A percentile compares a stretch with the other conserved stretches of the same genome.
phyloP scores from a whole-genome alignment of 345 rosid genomes.

The Angophora floribunda region DNA sequence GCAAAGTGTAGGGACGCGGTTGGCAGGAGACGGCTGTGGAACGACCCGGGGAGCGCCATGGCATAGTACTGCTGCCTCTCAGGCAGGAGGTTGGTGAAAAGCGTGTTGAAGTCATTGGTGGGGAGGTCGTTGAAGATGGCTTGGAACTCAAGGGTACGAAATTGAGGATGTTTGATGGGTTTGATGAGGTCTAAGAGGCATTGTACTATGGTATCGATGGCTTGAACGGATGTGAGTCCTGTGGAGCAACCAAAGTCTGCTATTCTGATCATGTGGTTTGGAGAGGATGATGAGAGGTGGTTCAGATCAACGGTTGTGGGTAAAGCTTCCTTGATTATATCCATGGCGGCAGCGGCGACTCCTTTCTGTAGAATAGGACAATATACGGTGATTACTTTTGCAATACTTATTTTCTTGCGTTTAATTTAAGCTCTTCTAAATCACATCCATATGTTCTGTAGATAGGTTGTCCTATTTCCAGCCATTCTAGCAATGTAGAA shows the following conservation, averaged over 20 bases:
- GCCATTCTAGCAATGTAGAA: neutral
- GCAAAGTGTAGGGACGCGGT: neutral
- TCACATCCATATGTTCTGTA: neutral
- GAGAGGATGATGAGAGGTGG: neutral
- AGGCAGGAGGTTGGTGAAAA: neutral
- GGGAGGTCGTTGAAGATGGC: neutral
- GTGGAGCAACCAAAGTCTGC: neutral
- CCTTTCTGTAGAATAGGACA: neutral
- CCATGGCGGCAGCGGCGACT: neutral
- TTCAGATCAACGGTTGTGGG: neutral
- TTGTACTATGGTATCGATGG: neutral
- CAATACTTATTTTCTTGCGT: neutral
- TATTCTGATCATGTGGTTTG: neutral
- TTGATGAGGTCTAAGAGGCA: neutral
- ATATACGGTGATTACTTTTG: neutral
- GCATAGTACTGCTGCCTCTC: neutral
- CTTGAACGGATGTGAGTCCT: neutral
- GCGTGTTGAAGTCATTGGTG: neutral
- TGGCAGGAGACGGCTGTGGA: conserved; percentile 2
- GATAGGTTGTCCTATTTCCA: neutral
- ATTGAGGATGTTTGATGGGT: neutral
- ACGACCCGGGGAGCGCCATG: conserved; percentile 2
- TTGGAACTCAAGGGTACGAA: neutral
- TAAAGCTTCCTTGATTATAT: neutral
- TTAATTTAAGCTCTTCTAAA: neutral